phyloP scores from a whole-genome alignment of 805 yeast species.

The Kluyveromyces lactis region DNA sequence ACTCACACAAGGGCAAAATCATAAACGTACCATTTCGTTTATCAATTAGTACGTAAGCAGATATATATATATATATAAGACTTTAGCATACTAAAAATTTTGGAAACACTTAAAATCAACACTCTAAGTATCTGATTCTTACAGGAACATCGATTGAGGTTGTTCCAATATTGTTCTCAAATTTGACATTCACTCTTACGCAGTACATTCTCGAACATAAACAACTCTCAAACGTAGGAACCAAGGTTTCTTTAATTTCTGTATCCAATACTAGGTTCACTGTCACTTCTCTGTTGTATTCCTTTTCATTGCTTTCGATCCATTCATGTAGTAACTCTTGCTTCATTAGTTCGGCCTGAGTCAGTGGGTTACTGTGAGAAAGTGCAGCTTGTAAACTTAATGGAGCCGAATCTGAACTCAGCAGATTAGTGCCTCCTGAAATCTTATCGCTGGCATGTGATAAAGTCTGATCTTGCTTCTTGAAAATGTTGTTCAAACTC shows the following conservation, averaged over 20 bases:
- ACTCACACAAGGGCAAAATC: too few species aligned
- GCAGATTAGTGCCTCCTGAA: neutral
- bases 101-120: too few species aligned
- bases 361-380: conserved; percentile 6
- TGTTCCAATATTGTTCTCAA: conserved; percentile 30
- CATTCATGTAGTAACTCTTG: conserved; percentile 22
- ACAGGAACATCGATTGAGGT: conserved; percentile 31
- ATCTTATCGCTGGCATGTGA: conserved; percentile 9
- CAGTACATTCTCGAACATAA: conserved; percentile 51
- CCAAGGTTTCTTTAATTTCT: conserved; percentile 40
- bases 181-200: conserved; percentile 39
- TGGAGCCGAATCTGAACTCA: neutral
- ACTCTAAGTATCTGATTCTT: conserved; percentile 9
- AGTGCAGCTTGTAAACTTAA: neutral
- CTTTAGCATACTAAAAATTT: too few species aligned
- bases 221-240: conserved; percentile 60
- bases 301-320: conserved; percentile 25
- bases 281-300: conserved; percentile 26
- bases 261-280: conserved; percentile 36
- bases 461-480: conserved; percentile 22
- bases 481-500: conserved; percentile 21
- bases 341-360: conserved; percentile 14
- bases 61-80: too few species aligned
- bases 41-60: too few species aligned
- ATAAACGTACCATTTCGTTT: too few species aligned